Evolutionary conservation across 2,329 filamentous ascomycete genomes (phyloP).

Genomic region (Pseudopyrenochaeta lycopersici): DNA sequence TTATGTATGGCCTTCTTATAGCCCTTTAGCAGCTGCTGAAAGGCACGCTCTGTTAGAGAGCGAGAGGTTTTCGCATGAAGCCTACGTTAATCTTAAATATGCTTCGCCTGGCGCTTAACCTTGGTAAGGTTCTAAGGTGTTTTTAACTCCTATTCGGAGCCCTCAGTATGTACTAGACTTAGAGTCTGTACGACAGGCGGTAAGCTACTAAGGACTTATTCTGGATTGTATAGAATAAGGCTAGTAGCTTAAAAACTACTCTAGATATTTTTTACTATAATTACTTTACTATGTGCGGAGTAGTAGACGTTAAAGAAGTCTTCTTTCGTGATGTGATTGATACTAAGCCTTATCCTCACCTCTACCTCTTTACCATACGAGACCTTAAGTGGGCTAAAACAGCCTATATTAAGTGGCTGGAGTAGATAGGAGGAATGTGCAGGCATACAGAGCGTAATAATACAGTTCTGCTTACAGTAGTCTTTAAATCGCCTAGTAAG

Average conservation of each 20-base stretch:
- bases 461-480: too few relatives aligned
- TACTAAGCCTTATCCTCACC: too few relatives aligned
- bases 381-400: too few relatives aligned
- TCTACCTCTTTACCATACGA: too few relatives aligned
- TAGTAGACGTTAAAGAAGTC: too few relatives aligned
- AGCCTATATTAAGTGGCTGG: too few relatives aligned
- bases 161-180: constrained; percentile 4
- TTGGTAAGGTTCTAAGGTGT: constrained; percentile 15
- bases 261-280: too few relatives aligned
- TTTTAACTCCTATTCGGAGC: constrained; percentile 7
- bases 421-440: too few relatives aligned
- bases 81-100: constrained; percentile 5
- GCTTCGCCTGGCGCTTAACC: constrained; percentile 8
- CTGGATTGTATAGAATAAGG: constrained; percentile 41
- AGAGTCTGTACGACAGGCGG: constrained; percentile 23
- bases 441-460: too few relatives aligned
- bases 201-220: constrained; percentile 44
- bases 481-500: too few relatives aligned
- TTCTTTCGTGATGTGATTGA: too few relatives aligned
- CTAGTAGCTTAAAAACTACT: constrained; percentile 42
- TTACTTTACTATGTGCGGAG: too few relatives aligned
- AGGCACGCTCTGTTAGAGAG: not conserved
- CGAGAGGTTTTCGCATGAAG: not conserved
- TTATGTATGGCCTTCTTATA: not conserved
- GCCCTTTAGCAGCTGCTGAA: not conserved